Conservation (phyloP, 139 green algal genomes). For the Tetradesmus obliquus region DNA sequence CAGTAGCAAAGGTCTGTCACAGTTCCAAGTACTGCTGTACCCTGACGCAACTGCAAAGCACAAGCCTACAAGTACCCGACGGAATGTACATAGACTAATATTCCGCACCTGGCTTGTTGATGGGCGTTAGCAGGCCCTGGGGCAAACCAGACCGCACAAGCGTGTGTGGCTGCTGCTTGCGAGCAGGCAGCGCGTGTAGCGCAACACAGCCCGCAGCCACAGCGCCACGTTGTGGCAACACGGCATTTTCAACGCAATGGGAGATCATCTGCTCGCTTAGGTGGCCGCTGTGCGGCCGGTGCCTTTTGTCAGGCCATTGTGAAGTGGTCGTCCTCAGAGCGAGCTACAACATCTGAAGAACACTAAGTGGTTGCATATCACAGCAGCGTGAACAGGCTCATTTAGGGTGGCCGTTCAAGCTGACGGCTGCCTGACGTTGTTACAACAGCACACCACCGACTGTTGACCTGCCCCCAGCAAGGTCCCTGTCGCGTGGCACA, state of each 20-base stretch:
- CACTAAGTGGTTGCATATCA: not conserved
- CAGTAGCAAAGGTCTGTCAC: not conserved
- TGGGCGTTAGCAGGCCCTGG: not conserved
- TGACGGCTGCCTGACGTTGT: not conserved
- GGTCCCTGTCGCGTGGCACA: not conserved
- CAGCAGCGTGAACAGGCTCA: not conserved
- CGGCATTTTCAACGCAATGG: not conserved
- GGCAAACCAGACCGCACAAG: not conserved
- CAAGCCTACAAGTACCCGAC: not conserved
- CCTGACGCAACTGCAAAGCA: not conserved
- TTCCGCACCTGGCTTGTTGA: not conserved
- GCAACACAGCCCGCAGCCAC: not conserved
- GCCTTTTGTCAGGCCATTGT: not conserved
- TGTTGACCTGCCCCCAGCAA: not conserved
- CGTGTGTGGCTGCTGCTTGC: not conserved
- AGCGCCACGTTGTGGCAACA: not conserved
- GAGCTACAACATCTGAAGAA: not conserved
- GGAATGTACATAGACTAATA: not conserved
- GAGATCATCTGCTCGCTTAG: not conserved
- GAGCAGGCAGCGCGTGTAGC: not conserved
- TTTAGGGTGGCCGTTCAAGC: not conserved
- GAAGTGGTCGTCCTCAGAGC: not conserved
- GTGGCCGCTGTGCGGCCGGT: too few relatives aligned
- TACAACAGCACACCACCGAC: not conserved
- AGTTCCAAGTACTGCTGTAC: not conserved